phyloP scores from a whole-genome alignment of 2,329 filamentous ascomycete genomes.

The Colletotrichum sp. region DNA sequence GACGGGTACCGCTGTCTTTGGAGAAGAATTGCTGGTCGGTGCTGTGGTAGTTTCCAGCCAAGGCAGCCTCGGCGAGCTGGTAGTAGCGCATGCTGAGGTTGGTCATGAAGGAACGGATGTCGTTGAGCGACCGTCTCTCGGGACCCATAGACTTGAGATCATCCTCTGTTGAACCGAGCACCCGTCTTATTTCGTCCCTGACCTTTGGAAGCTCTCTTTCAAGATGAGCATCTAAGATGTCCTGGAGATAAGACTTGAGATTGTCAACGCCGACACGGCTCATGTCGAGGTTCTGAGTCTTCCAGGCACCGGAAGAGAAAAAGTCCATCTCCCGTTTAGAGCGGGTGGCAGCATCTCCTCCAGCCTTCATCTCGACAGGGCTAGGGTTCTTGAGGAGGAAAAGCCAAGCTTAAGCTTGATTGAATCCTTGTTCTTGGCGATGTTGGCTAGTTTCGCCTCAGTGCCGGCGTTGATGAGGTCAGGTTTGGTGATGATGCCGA shows the following conservation, averaged over 20 bases:
- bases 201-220: slow-evolving; percentile 40
- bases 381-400: slow-evolving; percentile 53
- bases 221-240: slow-evolving; percentile 54
- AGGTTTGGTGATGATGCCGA: slow-evolving; percentile 65
- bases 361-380: slow-evolving; percentile 22
- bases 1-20: slow-evolving; percentile 43
- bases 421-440: slow-evolving; percentile 48
- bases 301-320: slow-evolving; percentile 48
- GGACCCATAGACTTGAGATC: slow-evolving; percentile 53
- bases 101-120: slow-evolving; percentile 55
- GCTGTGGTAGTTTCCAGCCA: slow-evolving; percentile 53
- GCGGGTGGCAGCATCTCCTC: slow-evolving; percentile 37
- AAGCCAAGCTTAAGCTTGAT: slow-evolving; percentile 55
- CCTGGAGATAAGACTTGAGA: slow-evolving; percentile 54
- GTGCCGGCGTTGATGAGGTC: slow-evolving; percentile 44
- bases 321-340: slow-evolving; percentile 40
- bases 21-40: slow-evolving; percentile 53
- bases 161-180: slow-evolving; percentile 28
- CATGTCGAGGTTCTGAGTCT: slow-evolving; percentile 29
- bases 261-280: slow-evolving; percentile 49
- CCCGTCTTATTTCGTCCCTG: slow-evolving; percentile 40
- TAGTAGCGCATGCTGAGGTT: slow-evolving; percentile 49
- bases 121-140: slow-evolving; percentile 44
- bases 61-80: slow-evolving; percentile 46
- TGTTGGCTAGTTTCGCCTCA: slow-evolving; percentile 41